These are phyloP conservation scores for Fusarium longipes DNA, from an alignment of 2,329 filamentous ascomycete species.

Conservation along the genomic window DNA sequence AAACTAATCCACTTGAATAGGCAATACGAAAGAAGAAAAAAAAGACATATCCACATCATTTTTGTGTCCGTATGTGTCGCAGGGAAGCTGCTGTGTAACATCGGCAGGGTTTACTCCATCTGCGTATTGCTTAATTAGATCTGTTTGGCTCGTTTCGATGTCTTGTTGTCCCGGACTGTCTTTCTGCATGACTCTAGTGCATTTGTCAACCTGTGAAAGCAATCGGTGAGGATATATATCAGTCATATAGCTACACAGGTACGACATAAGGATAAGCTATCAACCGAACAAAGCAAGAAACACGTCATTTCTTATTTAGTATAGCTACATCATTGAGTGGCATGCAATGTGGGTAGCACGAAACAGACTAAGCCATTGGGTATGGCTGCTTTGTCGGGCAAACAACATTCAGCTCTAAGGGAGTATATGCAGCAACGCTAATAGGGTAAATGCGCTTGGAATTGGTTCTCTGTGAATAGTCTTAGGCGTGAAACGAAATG, in stretches of 20 bases:
- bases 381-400: not conserved
- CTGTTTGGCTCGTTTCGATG: constrained; percentile 5
- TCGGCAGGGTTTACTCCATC: constrained; percentile 13
- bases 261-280: constrained; percentile 7
- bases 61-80: constrained; percentile 8
- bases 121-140: not conserved
- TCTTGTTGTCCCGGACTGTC: constrained; percentile 3
- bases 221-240: not conserved
- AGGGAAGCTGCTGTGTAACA: constrained; percentile 27
- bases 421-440: constrained; percentile 1
- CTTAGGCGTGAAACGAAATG: constrained; percentile 6
- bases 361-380: not conserved
- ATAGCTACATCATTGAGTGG: constrained; percentile 6
- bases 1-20: constrained; percentile 14
- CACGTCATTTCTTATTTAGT: not conserved
- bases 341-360: constrained; percentile 21
- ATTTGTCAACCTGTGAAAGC: not conserved
- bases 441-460: not conserved
- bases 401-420: not conserved
- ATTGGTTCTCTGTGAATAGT: constrained; percentile 2
- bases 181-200: constrained; percentile 1
- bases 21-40: constrained; percentile 4
- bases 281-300: not conserved
- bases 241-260: constrained; percentile 31
- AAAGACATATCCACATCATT: not conserved